Conservation (phyloP, 208 protist species). For the Wallacemonas sp. region DNA sequence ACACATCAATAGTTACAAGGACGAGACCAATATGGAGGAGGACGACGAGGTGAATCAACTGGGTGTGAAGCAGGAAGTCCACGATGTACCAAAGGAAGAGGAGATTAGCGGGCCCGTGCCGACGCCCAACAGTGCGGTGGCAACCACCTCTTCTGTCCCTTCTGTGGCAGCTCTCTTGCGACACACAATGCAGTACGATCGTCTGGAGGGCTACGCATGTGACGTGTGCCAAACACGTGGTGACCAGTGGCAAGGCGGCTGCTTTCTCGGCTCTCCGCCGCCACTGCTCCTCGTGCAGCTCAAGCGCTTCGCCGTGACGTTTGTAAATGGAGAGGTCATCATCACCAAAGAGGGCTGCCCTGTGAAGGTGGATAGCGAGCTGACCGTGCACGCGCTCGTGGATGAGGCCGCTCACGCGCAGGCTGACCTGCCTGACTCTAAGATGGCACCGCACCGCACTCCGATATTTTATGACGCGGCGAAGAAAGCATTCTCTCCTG, state of each 20-base stretch:
- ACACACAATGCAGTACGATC: conserved; percentile 43
- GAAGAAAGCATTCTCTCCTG: neutral
- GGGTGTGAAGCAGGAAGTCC: too few species aligned
- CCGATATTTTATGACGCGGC: neutral
- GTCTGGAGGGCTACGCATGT: conserved; percentile 64
- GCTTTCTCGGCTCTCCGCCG: conserved; percentile 54
- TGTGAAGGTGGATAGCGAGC: conserved; percentile 24
- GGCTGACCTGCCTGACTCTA: too few species aligned
- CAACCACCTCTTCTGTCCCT: neutral
- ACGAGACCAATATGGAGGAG: too few species aligned
- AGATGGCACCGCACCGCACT: neutral
- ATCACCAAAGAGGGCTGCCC: conserved; percentile 38
- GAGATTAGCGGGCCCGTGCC: too few species aligned
- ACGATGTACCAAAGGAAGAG: too few species aligned
- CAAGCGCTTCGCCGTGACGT: conserved; percentile 63
- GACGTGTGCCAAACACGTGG: conserved; percentile 48
- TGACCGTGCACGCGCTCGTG: conserved; percentile 29
- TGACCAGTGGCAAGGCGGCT: conserved; percentile 57
- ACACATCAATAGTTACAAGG: too few species aligned
- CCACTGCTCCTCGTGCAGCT: conserved; percentile 67
- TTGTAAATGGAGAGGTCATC: conserved; percentile 10
- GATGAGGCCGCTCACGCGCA: conserved; percentile 12
- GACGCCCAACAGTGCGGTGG: too few species aligned
- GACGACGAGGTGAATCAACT: too few species aligned
- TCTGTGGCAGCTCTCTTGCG: conserved; percentile 29